Conservation (phyloP, 2,329 filamentous ascomycete species). For the Fusarium sp. region DNA sequence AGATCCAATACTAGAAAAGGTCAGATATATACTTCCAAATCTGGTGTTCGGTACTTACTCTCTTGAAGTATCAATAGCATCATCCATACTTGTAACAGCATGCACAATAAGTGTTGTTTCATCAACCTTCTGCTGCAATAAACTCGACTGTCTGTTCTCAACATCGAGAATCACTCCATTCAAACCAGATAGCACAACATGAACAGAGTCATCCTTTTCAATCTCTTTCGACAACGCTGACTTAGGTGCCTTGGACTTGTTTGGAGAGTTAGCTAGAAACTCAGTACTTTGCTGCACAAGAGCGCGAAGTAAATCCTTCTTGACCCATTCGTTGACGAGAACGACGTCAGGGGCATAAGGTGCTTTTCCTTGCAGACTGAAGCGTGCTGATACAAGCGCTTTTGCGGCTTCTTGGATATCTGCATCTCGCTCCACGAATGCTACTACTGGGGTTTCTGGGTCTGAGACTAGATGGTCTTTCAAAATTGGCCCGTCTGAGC, state of each 20-base stretch:
- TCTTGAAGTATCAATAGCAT: conserved; percentile 20
- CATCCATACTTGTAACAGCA: conserved; percentile 34
- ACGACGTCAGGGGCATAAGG: conserved; percentile 41
- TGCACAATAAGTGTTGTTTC: conserved; percentile 26
- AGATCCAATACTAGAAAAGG: conserved; percentile 7
- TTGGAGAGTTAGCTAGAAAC: neutral
- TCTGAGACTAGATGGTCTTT: conserved; percentile 18
- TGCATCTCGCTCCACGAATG: conserved; percentile 40
- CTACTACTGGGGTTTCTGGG: conserved; percentile 10
- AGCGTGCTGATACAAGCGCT: conserved; percentile 28
- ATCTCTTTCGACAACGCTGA: neutral
- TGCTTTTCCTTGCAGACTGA: conserved; percentile 30
- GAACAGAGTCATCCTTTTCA: conserved; percentile 21
- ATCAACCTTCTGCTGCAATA: conserved; percentile 15
- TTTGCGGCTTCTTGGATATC: conserved; percentile 33
- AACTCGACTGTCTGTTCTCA: conserved; percentile 9
- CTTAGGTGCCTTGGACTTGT: neutral
- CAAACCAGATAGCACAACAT: conserved; percentile 22
- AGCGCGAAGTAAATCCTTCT: conserved; percentile 36
- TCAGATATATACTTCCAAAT: neutral
- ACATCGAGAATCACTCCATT: conserved; percentile 26
- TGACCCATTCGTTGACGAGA: conserved; percentile 41
- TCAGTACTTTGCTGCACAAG: conserved; percentile 31
- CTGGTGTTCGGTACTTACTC: neutral
- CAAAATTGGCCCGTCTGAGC: conserved; percentile 2